Percentiles rank a stretch among this genome's conserved stretches.
Conservation (phyloP, 352 stramenopile species). For the Blastocystis sp. region DNA sequence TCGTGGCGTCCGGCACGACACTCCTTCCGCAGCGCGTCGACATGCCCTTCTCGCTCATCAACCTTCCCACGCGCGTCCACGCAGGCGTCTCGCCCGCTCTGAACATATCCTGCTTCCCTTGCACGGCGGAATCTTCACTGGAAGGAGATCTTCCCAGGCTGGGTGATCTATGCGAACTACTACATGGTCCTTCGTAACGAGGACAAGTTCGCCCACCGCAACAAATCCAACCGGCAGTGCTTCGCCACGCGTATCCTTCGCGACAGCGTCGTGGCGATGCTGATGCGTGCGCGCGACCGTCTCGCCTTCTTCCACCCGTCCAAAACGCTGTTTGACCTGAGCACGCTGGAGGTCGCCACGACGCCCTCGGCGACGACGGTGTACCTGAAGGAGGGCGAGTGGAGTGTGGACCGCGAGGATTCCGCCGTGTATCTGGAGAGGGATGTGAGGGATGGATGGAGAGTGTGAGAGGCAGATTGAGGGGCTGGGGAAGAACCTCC, state of each 20-base stretch:
- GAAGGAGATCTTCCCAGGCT: slow-evolving; percentile 75
- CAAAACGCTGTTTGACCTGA: slow-evolving; percentile 39
- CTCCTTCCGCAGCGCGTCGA: slow-evolving; percentile 81
- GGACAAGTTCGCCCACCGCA: slow-evolving; percentile 76
- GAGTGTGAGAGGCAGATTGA: slow-evolving; percentile 9
- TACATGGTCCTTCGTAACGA: slow-evolving; percentile 86
- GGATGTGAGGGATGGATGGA: slow-evolving; percentile 1
- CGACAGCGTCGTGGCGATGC: slow-evolving; percentile 78
- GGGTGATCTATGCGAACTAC: slow-evolving; percentile 83
- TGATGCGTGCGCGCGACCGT: slow-evolving; percentile 74
- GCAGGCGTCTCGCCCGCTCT: slow-evolving; percentile 64
- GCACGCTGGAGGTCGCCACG: background rate
- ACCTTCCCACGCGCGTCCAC: slow-evolving; percentile 73
- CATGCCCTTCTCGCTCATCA: slow-evolving; percentile 80
- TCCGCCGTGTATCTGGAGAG: slow-evolving; percentile 34
- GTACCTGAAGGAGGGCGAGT: background rate
- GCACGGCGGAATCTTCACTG: background rate
- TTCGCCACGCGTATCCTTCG: slow-evolving; percentile 78
- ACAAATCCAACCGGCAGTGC: slow-evolving; percentile 75
- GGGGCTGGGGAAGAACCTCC: slow-evolving; percentile 51
- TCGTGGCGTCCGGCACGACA: slow-evolving; percentile 86
- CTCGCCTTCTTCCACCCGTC: slow-evolving; percentile 13
- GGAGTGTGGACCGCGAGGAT: slow-evolving; percentile 24
- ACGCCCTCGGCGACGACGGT: background rate
- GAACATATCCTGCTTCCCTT: slow-evolving; percentile 68